These are phyloP conservation scores for Yarrowia sp. DNA, from an alignment of 805 yeast species.

Conservation along the genomic window DNA sequence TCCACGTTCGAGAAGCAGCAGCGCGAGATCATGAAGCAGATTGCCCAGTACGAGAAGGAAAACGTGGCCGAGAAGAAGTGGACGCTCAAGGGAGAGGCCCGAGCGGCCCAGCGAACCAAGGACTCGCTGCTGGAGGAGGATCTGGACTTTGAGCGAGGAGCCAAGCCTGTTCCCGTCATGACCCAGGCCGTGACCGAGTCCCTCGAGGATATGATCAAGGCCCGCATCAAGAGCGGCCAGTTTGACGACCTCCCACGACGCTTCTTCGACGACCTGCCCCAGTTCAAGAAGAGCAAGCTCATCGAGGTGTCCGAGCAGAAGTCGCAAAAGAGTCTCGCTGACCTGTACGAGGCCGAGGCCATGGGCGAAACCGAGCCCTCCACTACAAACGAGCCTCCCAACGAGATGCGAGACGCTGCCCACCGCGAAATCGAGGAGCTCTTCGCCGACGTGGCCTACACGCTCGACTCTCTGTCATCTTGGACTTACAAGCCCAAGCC, in stretches of 20 bases:
- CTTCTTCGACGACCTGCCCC: constrained; percentile 55
- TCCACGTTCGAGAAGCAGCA: constrained; percentile 86
- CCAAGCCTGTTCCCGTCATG: constrained; percentile 94
- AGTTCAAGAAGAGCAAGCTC: constrained; percentile 48
- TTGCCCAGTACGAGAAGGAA: constrained; percentile 75
- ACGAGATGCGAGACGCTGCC: constrained; percentile 64
- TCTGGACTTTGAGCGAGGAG: constrained; percentile 85
- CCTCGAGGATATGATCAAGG: constrained; percentile 82
- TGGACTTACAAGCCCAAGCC: constrained; percentile 94
- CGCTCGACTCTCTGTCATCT: constrained; percentile 86
- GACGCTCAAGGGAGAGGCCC: constrained; percentile 92
- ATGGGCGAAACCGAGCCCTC: constrained; percentile 41
- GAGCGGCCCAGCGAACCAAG: constrained; percentile 72
- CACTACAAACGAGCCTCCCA: constrained; percentile 47
- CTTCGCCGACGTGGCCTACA: constrained; percentile 60
- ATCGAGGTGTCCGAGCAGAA: constrained; percentile 79
- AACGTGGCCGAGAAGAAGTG: constrained; percentile 87
- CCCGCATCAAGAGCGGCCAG: constrained; percentile 68
- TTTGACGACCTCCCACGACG: constrained; percentile 85
- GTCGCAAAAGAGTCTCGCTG: constrained; percentile 85
- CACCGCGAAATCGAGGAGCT: constrained; percentile 76
- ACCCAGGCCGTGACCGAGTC: constrained; percentile 85
- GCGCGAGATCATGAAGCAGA: constrained; percentile 69
- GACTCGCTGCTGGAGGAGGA: constrained; percentile 77
- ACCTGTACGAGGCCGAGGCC: constrained; percentile 84